These are phyloP conservation scores for Meyerozyma athensensis DNA, from an alignment of 1,139 yeast species.

Conservation along the genomic window DNA sequence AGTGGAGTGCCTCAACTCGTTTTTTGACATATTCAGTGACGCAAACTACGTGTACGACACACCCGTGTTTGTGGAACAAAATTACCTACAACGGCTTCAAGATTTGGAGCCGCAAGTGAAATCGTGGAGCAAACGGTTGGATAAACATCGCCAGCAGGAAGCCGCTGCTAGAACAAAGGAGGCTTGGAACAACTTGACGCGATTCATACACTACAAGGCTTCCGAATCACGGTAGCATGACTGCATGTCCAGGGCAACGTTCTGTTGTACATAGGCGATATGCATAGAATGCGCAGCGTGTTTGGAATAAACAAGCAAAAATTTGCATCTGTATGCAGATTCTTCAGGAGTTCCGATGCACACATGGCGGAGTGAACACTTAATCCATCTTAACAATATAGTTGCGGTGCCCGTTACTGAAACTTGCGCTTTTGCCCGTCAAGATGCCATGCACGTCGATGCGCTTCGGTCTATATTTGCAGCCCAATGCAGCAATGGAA, in stretches of 20 bases:
- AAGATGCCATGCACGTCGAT: too few relatives aligned
- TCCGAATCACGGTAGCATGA: background rate
- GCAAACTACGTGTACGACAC: constrained; percentile 58
- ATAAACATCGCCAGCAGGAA: constrained; percentile 55
- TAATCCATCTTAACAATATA: too few relatives aligned
- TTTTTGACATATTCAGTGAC: constrained; percentile 85
- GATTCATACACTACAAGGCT: constrained; percentile 73
- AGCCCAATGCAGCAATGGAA: too few relatives aligned
- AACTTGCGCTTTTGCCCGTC: too few relatives aligned
- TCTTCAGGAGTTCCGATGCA: too few relatives aligned
- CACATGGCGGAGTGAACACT: too few relatives aligned
- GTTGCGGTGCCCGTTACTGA: too few relatives aligned
- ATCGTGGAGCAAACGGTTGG: constrained; percentile 57
- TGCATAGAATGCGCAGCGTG: too few relatives aligned
- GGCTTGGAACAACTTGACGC: constrained; percentile 57
- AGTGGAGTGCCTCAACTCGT: constrained; percentile 56
- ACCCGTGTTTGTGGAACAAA: constrained; percentile 58
- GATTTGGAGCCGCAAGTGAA: constrained; percentile 46
- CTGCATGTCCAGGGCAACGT: background rate
- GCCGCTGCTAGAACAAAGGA: constrained; percentile 68
- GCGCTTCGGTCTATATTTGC: too few relatives aligned
- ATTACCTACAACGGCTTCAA: constrained; percentile 42
- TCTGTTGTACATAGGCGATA: background rate
- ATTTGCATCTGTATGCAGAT: too few relatives aligned
- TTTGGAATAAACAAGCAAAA: too few relatives aligned